phyloP scores from a whole-genome alignment of 441 rosid species.

The Brassica hybrid region DNA sequence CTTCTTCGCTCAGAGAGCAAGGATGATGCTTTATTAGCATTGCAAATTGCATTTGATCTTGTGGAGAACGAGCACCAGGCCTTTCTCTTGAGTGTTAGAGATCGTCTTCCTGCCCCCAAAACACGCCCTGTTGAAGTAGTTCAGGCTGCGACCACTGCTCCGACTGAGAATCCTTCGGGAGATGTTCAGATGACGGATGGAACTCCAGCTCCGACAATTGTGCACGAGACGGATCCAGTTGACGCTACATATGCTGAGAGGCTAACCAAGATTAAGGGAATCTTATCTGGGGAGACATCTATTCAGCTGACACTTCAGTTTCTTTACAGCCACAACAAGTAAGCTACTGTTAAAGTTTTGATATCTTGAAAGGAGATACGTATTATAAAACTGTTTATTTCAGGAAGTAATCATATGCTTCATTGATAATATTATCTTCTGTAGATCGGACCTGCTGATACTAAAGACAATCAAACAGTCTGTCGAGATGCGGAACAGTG shows the following conservation, averaged over 20 bases:
- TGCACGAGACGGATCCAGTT: slow-evolving; percentile 60
- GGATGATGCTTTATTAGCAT: slow-evolving; percentile 85
- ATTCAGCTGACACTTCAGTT: slow-evolving; percentile 92
- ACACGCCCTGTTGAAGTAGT: slow-evolving; percentile 54
- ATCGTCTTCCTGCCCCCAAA: slow-evolving; percentile 75
- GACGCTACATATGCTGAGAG: slow-evolving; percentile 80
- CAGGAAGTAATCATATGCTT: slow-evolving; percentile 11
- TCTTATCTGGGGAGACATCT: slow-evolving; percentile 94
- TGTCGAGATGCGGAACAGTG: slow-evolving; percentile 96
- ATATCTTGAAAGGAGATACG: neutral
- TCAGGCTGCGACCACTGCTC: slow-evolving; percentile 56
- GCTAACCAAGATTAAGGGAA: slow-evolving; percentile 79
- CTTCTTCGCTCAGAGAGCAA: slow-evolving; percentile 82
- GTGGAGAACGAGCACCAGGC: slow-evolving; percentile 99
- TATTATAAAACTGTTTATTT: neutral
- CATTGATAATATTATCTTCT: slow-evolving; percentile 33
- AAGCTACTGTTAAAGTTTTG: slow-evolving; percentile 39
- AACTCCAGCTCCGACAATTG: slow-evolving; percentile 51
- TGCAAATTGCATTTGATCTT: slow-evolving; percentile 95
- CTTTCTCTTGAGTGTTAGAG: slow-evolving; percentile 89
- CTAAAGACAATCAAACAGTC: slow-evolving; percentile 96
- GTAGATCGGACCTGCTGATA: slow-evolving; percentile 89
- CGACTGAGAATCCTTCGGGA: slow-evolving; percentile 60
- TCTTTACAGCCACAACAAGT: slow-evolving; percentile 95
- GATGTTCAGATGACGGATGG: slow-evolving; percentile 89